Percentiles rank a stretch among this genome's conserved stretches.
phyloP scores from a whole-genome alignment of 495 filamentous ascomycete species.

The Penicillium maclennaniae region DNA sequence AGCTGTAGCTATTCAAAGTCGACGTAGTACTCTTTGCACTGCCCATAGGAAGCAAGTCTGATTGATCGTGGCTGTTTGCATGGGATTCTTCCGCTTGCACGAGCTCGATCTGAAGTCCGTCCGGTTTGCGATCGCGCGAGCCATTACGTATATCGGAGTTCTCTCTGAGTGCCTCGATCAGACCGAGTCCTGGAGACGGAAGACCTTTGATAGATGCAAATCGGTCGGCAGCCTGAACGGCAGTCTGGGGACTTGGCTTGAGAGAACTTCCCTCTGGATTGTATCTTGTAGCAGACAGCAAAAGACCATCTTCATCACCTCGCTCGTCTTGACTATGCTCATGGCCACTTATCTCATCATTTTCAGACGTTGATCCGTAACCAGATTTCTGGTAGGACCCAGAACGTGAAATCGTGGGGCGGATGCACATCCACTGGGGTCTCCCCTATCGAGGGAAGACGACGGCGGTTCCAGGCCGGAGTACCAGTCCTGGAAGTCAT shows the following conservation, averaged over 20 bases:
- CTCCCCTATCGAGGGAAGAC: slow-evolving; percentile 84
- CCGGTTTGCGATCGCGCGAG: slow-evolving; percentile 76
- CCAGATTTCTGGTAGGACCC: slow-evolving; percentile 40
- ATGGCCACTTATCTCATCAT: slow-evolving; percentile 35
- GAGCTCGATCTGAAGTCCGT: slow-evolving; percentile 72
- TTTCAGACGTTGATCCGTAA: slow-evolving; percentile 46
- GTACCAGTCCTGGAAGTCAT: slow-evolving; percentile 70
- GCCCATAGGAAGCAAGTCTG: slow-evolving; percentile 31
- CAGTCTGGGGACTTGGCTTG: slow-evolving; percentile 49
- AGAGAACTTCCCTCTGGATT: slow-evolving; percentile 37
- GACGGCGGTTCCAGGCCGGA: slow-evolving; percentile 63
- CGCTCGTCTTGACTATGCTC: slow-evolving; percentile 33
- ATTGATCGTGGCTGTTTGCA: slow-evolving; percentile 15
- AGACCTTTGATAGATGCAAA: slow-evolving; percentile 48
- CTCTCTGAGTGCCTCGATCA: slow-evolving; percentile 56
- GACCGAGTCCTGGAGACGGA: slow-evolving; percentile 54
- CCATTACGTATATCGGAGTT: slow-evolving; percentile 59
- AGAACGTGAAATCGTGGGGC: slow-evolving; percentile 38
- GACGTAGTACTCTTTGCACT: slow-evolving; percentile 47
- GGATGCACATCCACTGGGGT: slow-evolving; percentile 57
- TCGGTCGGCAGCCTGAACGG: slow-evolving; percentile 45
- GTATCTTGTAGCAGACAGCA: slow-evolving; percentile 52
- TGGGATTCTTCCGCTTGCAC: slow-evolving; percentile 49
- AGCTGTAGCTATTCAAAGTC: slow-evolving; percentile 45
- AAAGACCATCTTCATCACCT: slow-evolving; percentile 22